Base-by-base conservation (phyloP, 1,139 yeast species). In the Hyphopichia burtonii region DNA sequence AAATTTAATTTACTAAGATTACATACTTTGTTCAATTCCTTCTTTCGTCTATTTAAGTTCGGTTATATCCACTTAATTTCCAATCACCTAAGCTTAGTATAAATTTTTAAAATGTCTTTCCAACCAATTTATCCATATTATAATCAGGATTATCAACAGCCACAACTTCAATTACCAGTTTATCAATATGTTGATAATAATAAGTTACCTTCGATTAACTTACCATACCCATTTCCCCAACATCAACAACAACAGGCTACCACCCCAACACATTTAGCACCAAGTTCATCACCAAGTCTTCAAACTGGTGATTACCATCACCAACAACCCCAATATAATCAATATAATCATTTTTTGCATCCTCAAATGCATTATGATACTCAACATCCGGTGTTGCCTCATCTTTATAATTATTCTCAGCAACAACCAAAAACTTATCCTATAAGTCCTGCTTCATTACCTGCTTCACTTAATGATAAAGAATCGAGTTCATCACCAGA, bases 381-480 rank as follows among this genome's bases (percentile, higher is more conserved):
- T 20, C 28, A 20, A 15, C 28, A 22, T 31, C 31, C 34, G 16
- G 22, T 31, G 3, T 31, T 19, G 8, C 31, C 30, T 7, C 34
- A 38, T 14, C 31, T 28, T 11, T 25, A 25, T 25, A 25, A 25
- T 25, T 25, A 25, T 10, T 8, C 28, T n/a, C 31, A 28, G 14
- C 31, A 28, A 28, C 31, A 14, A 14, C 31, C 15, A 28, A n/a
- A 28, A n/a, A 28, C 34, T 23, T 48, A 46, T 32, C 54, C 54
- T 2, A 23, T 45, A 11, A 46, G 51, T 39, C 54, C 54, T 2
- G 45, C 44, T 7, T 45, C 50, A 3, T 22, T 47, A 27, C 53
- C 53, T 3, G 45, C 43, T 8, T 45, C 50, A 8, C 19, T 46
- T 18, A 38, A 19, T 22, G 44, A 27, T 33, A 43, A 14, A 14